Base-by-base conservation (phyloP, 1,139 yeast genomes). In the Arxiozyma slooffiae region DNA sequence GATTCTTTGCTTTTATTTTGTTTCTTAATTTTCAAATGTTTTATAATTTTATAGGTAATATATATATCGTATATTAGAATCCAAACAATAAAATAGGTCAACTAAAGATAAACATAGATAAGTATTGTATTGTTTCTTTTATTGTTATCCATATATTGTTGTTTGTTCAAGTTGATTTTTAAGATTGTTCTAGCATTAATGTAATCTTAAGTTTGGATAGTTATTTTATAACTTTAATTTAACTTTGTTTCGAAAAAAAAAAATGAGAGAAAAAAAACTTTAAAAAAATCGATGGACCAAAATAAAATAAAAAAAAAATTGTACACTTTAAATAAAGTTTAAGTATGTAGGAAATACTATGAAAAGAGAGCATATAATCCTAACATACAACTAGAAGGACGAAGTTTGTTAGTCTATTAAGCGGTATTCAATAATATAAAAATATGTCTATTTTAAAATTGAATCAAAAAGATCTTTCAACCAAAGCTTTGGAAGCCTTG, bases 401-500 rank as follows among this genome's bases (percentile, higher is more conserved):
- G 6, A 30, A 11, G n/a, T 8, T 30, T 30, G 11, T 14, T 30
- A 30, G 6, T 14, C 36, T 30, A n/a, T 30, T n/a, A 2, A 30
- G 16, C 3, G n/a, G 14, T 30, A 14, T 30, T 11, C n/a, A 30
- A 30, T 6, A 30, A 30, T 30, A 30, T 11, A 30, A 30, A 11
- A 16, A 30, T 14, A 45, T 45, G 42, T 42, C 45, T 14, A 42
- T 6, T 20, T 42, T 37, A 22, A 42, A 39, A 39, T 23, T 53
- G n/a, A 26, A 37, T 34, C 41, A 50, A 48, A 39, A 52, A 40
- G 46, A 55, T 44, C 21, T 49, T 48, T 47, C 63, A 2, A 36
- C 49, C 22, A 57, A 55, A 38, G 64, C 64, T 3, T 42, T 65
- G 9, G 53, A 52, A 7, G 56, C 68, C 5, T 47, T 65, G 24